Evolutionary conservation across 495 filamentous ascomycete species (phyloP), one percentile per base, ranked within the genome.

Genomic region (Neurospora sp.): DNA sequence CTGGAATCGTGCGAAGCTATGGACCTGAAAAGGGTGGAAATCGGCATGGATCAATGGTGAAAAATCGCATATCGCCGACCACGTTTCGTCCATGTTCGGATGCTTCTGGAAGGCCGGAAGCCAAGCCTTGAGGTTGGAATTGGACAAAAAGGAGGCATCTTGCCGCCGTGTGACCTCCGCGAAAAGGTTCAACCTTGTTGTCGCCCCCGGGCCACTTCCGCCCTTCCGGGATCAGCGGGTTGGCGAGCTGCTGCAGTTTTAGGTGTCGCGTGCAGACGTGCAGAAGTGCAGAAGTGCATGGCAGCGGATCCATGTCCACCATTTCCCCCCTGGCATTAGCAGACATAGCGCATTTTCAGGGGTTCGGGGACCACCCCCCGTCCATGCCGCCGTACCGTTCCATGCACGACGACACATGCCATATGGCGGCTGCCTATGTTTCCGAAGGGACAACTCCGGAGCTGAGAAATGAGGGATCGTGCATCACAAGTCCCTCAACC

Each of bases 141-240:
- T 54, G n/a, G 73, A 59, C 39, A 17, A 62, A 34, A 40, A 71
- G 69, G 73, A 74, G 76, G 76, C 31, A 66, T 36, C 54, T 66
- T 66, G 54, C 78, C 77, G 77, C 72, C 76, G 73, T 79, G 77
- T 80, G 74, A 78, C 77, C 71, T 73, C 39, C 45, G 39, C 54
- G 54, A 66, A 19, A 66, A 66, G 54, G 54, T 66, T 66, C 15
- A 66, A 34, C 54, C 54, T 66, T 66, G 54, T 66, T 34, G 54
- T 66, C 15, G 28, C 28, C 40, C 40, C 31, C 39, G 39, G 39
- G 13, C 72, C 69, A 69, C 69, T 69, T 70, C 48, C 17, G 70
- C 74, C 54, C 71, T 79, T 78, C 74, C 62, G 78, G 77, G 69
- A 78, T 71, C 76, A 74, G 72, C 71, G 39, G 59, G 75, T 15